Base-by-base conservation (phyloP, 2,329 filamentous ascomycete genomes). In the Didymella pinodella region DNA sequence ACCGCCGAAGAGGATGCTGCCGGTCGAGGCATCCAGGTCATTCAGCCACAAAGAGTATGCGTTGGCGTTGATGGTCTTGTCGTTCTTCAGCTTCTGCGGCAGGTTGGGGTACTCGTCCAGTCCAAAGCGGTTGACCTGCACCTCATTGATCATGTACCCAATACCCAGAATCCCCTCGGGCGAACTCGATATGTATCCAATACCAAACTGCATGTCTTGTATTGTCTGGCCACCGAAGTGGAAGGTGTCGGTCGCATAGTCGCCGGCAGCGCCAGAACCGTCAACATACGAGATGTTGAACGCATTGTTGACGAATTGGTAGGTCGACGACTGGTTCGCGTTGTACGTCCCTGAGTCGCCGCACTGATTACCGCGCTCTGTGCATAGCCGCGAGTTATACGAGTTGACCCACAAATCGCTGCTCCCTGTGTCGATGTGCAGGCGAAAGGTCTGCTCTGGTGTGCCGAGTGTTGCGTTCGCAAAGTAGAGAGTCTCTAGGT, bases 281-380 rank as follows among this genome's bases (percentile, higher is more conserved):
- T 97, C 93, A 40, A 90, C 89, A 66, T 97, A 97, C 1, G 88
- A 88, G 64, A 97, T 96, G 78, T 94, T 93, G 81, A 97, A 97
- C 60, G 87, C 83, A 70, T 85, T 88, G 63, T 87, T 88, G 54
- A 96, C 77, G 72, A 88, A 92, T 32, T 83, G 70, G 76, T 93
- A 94, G 2, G 92, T 91, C 2, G 90, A 92, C 0, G 92, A 96
- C 0, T 82, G 77, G 72, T 90, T 89, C 40, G 90, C 84, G 43
- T 79, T 75, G 76, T 93, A 96, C 1, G 87, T 87, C 14, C 91
- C 91, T 0, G 86, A 84, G 18, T 77, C 78, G 6, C 76, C 69
- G 71, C 92, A 95, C 1, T 84, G 83, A 14, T 81, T 71, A 1
- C 75, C 73, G 1, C 72, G 67, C 4, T 75, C 69, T 7, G 72